Evolutionary conservation across 176 grass and related monocot species (phyloP).

Genomic region (Triticum turgidum): DNA sequence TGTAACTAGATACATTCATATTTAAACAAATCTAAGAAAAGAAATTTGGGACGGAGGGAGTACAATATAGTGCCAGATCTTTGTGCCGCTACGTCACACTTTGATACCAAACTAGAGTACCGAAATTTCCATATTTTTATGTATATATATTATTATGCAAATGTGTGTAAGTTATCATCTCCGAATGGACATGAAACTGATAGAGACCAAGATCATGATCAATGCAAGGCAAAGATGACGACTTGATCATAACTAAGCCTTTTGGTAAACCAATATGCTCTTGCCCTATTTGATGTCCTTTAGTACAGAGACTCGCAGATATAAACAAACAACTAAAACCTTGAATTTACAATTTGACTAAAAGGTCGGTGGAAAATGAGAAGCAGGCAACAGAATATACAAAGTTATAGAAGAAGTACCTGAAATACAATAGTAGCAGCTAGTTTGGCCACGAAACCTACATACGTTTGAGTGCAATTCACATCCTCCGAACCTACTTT

Average conservation of each 20-base stretch:
- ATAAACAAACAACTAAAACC: not conserved
- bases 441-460: constrained; percentile 58
- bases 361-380: not conserved
- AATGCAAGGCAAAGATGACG: not conserved
- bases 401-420: constrained; percentile 45
- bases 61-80: not conserved
- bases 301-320: not conserved
- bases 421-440: constrained; percentile 61
- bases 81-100: too few species aligned
- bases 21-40: too few species aligned
- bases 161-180: not conserved
- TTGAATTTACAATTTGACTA: not conserved
- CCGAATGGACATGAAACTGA: not conserved
- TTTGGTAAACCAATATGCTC: not conserved
- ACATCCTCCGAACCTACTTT: constrained; percentile 54
- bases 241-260: not conserved
- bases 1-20: too few species aligned
- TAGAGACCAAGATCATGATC: not conserved
- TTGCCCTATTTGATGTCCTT: not conserved
- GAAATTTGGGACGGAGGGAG: too few species aligned
- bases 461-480: constrained; percentile 61
- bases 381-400: not conserved
- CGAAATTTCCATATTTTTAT: not conserved
- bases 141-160: not conserved
- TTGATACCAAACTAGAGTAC: not conserved